Conservation (phyloP, 1,284 basidiomycete genomes). For the Tylopilus sp. region DNA sequence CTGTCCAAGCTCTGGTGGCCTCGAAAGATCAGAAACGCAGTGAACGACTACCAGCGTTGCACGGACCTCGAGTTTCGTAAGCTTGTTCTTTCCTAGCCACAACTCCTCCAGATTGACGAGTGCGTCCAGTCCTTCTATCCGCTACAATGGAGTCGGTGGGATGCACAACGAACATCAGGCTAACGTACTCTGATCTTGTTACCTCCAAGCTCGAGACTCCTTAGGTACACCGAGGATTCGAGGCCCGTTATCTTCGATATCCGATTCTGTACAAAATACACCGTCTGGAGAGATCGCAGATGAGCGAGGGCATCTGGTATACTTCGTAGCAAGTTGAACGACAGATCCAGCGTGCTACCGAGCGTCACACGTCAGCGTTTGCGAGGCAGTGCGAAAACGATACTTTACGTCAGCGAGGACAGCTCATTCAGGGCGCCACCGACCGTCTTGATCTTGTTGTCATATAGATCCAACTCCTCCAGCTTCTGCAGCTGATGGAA, state of each 20-base stretch:
- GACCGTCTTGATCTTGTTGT: constrained; percentile 84
- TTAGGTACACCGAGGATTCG: constrained; percentile 56
- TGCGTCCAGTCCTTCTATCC: constrained; percentile 85
- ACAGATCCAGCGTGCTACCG: constrained; percentile 80
- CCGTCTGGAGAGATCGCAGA: constrained; percentile 64
- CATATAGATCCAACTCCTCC: constrained; percentile 92
- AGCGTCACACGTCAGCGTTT: background rate
- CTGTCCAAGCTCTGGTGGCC: constrained; percentile 52
- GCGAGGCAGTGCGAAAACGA: background rate
- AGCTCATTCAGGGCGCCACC: constrained; percentile 64
- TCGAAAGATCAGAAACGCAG: background rate
- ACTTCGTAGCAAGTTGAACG: constrained; percentile 85
- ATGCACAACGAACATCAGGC: constrained; percentile 5
- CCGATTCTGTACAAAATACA: constrained; percentile 97
- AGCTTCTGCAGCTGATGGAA: constrained; percentile 66
- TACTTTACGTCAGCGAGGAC: constrained; percentile 59
- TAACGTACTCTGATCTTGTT: constrained; percentile 76
- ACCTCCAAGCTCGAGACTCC: constrained; percentile 89
- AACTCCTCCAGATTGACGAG: constrained; percentile 85
- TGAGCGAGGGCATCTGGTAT: constrained; percentile 62
- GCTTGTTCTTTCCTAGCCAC: constrained; percentile 98
- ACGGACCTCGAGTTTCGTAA: constrained; percentile 72
- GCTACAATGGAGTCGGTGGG: constrained; percentile 41
- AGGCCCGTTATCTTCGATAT: constrained; percentile 78
- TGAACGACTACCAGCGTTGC: background rate